Base-by-base conservation (phyloP, 805 yeast genomes). In the Barnettozyma californica region DNA sequence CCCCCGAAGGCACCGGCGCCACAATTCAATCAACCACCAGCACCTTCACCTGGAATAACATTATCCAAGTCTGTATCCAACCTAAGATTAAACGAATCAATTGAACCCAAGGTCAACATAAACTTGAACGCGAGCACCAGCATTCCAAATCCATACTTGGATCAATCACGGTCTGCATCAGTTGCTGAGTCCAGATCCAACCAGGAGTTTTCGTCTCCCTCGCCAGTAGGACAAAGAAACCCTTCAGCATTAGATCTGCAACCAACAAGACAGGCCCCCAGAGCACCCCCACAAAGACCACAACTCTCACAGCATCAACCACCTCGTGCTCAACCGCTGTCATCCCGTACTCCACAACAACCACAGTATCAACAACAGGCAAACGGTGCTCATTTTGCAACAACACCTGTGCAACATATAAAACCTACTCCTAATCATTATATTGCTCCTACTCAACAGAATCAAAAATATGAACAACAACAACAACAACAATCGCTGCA, bases 1-100 rank as follows among this genome's bases (percentile, higher is more conserved):
- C 83, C 82, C 2, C 82, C 81, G 20, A 56, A 54, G 25, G 21
- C 52, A 18, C 38, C 52, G 44, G 46, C 43, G 5, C 37, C 44
- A 9, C 18, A 13, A 14, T 13, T 31, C 13, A 38, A 31, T 5
- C 41, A 29, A 38, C 52, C 55, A 48, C 18, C 47, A 51, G 5
- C 20, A 34, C 13, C 53, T 48, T 5, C 47, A 44, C 37, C 34
- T 43, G 43, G 48, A 40, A 23, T 45, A 46, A 19, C 44, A 26
- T 16, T 47, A 4, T 36, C 50, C 8, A 47, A 47, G 41, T 47
- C 56, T 16, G 36, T 49, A 2, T 50, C 56, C 8, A 44, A 53
- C 43, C 29, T 51, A 27, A 48, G 44, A 38, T 16, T 51, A 7
- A 49, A 49, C 37, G 50, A 44, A 16, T 39, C 54, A 33, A 40